Base-by-base conservation (phyloP, 164 flowering plant species). In the Pachysandra terminalis region DNA sequence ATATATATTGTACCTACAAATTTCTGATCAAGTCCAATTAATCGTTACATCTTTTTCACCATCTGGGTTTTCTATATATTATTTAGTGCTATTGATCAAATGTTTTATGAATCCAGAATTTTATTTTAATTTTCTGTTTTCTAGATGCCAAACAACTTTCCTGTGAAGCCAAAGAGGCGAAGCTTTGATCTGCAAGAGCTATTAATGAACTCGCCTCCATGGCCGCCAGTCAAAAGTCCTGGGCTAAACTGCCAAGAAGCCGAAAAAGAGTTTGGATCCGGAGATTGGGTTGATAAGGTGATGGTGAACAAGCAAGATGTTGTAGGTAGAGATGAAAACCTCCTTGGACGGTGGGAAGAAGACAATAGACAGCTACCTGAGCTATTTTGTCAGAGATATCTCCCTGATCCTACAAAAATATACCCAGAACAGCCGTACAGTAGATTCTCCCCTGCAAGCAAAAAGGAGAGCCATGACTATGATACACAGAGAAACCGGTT, bases 271-370 rank as follows among this genome's bases (percentile, higher is more conserved):
- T 61, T 71, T 24, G 78, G 82, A 62, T 78, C 85, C 1, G 91
- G 84, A 35, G 91, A 87, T 68, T 94, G 98, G 98, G 93, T 90
- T 24, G 98, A 93, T 64, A 93, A 93, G 78, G 89, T 93, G 48
- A 91, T 93, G 96, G 96, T 93, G 61, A 91, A 93, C 86, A 87
- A 84, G 77, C 93, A 75, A 79, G 98, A 89, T 27, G 68, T 63
- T n/a, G 32, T 66, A 28, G 63, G 60, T 62, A 75, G 77, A 69
- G 70, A 73, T 58, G 86, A 70, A 53, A 82, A 77, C 27, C 73
- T 81, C 21, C 58, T 78, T 32, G 79, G 75, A 54, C 72, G 80
- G 32, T 84, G 89, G 89, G 86, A 74, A 66, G 79, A 83, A 69
- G 87, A 84, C 23, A 84, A 81, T 60, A 77, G 78, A 60, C 70